Base-by-base conservation (phyloP, 106 monocot species). In the Dendrobium nobile region DNA sequence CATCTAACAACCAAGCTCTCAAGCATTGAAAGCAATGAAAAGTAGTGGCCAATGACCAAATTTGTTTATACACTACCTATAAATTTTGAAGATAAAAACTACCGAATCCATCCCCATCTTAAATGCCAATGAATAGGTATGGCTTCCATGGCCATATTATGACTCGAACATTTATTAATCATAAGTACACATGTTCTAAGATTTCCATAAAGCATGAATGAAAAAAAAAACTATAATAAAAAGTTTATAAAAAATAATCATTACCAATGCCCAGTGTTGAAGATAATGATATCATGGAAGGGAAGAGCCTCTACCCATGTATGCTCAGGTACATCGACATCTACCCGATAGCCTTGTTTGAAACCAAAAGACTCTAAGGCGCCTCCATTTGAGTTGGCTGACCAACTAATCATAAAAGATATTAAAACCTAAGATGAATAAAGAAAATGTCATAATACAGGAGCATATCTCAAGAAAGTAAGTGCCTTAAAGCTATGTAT, bases 181-280 rank as follows among this genome's bases (percentile, higher is more conserved):
- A n/a, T 22, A 61, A 61, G 61, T 61, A 22, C 5, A 22, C 8
- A 19, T 61, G 61, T 22, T n/a, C 61, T 61, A 7, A 61, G 8
- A 22, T 61, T 61, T 22, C 10, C 19, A 61, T 8, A 61, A 61
- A 61, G 61, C 8, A 22, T 19, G 61, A 22, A 22, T 22, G 24
- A 70, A 33, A 70, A 22, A 13, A 70, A 70, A 70, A 70, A 37
- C 4, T 70, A 40, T 37, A 70, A 70, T 13, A 4, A 3, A 37
- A 4, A 17, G 37, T 70, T n/a, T 16, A 33, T 70, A 10, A 37
- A 70, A 37, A 4, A 47, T 47, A 17, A 44, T 27, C 16, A 79
- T 80, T 90, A 99, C 99, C 99, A 99, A 83, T 99, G 99, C 44
- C 99, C 99, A 22, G 99, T 95, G 80, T 95, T 99, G 44, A 99